Evolutionary conservation across 139 green algal species (phyloP).

Genomic region (Chlamydomonas asymmetrica): DNA sequence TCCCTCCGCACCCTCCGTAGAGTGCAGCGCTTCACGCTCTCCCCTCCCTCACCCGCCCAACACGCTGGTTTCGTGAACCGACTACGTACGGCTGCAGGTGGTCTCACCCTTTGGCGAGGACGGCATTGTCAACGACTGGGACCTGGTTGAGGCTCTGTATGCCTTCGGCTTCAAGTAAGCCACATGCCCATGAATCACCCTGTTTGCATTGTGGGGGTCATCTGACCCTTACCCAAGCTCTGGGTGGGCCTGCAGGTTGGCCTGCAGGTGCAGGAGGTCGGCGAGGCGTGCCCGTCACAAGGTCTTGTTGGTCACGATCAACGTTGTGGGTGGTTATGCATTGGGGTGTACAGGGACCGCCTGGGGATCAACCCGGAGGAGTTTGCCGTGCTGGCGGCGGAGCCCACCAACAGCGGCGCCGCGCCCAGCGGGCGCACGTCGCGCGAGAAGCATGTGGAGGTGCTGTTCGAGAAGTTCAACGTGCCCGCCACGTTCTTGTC

Average conservation of each 20-base stretch:
- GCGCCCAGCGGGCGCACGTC: slow-evolving; percentile 21
- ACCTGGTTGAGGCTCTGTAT: slow-evolving; percentile 74
- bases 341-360: slow-evolving; percentile 63
- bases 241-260: too few species aligned
- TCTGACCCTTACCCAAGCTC: neutral
- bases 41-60: neutral
- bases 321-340: neutral
- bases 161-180: slow-evolving; percentile 72
- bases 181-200: neutral
- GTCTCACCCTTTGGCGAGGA: slow-evolving; percentile 58
- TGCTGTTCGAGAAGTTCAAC: slow-evolving; percentile 89
- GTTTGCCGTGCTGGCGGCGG: slow-evolving; percentile 89
- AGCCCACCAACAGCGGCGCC: slow-evolving; percentile 75
- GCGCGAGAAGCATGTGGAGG: slow-evolving; percentile 78
- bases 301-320: neutral
- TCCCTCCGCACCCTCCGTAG: neutral
- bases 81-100: slow-evolving; percentile 46
- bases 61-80: neutral
- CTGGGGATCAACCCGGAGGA: slow-evolving; percentile 77
- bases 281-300: too few species aligned
- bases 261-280: neutral
- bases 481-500: slow-evolving; percentile 86
- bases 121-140: slow-evolving; percentile 75
- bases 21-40: neutral
- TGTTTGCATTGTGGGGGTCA: neutral